Evolutionary conservation across 1,284 basidiomycete species (phyloP).

Genomic region (Marasmius sp.): DNA sequence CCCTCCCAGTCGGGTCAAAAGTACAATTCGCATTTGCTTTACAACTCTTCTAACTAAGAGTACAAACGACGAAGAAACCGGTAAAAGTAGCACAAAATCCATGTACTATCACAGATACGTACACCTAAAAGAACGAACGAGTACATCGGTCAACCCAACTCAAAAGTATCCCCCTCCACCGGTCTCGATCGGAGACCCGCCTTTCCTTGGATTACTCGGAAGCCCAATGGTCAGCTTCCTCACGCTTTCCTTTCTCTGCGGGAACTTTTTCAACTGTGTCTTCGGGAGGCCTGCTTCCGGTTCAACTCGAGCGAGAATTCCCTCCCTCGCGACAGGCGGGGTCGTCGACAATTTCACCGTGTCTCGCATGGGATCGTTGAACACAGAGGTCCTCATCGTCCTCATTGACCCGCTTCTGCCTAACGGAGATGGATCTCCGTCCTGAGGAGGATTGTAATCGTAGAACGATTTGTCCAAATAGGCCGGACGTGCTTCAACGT

Average conservation of each 20-base stretch:
- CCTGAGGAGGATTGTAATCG: neutral
- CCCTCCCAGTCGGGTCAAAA: too few relatives aligned
- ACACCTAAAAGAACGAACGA: neutral
- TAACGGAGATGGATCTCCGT: neutral
- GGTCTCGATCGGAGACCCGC: neutral
- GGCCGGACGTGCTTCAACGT: neutral
- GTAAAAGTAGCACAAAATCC: neutral
- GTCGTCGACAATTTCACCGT: constrained; percentile 17
- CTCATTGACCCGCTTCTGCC: neutral
- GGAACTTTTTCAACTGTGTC: neutral
- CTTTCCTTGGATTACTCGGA: neutral
- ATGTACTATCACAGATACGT: neutral
- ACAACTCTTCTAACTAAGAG: neutral
- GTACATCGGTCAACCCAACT: neutral
- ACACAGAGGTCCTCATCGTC: constrained; percentile 10
- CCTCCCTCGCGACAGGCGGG: constrained; percentile 8
- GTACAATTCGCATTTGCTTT: neutral
- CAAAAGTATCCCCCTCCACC: neutral
- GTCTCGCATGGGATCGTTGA: constrained; percentile 11
- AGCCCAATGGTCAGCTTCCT: neutral
- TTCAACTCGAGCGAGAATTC: too few relatives aligned
- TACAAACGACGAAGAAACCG: neutral
- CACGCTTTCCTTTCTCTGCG: neutral
- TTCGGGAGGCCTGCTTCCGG: neutral
- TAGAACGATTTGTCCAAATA: neutral